Evolutionary conservation across 139 green algal species (phyloP), one percentile per base, ranked within the genome.

Genomic region (Yamagishiella unicocca): DNA sequence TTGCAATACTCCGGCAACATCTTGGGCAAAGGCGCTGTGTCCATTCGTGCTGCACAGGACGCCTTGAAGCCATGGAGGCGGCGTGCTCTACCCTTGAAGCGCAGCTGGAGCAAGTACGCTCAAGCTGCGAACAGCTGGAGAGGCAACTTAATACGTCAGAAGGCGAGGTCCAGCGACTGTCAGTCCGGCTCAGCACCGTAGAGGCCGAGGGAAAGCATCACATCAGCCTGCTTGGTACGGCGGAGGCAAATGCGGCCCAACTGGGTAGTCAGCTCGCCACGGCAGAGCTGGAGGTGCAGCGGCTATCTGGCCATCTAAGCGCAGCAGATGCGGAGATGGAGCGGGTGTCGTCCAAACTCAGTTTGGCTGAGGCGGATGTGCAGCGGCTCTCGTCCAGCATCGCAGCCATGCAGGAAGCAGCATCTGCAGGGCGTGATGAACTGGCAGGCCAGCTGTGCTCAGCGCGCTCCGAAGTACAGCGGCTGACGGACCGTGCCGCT

Each of bases 111-210:
- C 21, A 77, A 25, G n/a, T 33, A 24, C 37, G 21, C 1, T 21
- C 27, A 19, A 24, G 14, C 50, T 17, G 17, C 50, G 50, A 58
- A 17, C 50, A 58, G 50, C 50, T 58, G 17, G 14, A 25, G 14
- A 17, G 50, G 14, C 50, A 58, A 17, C 50, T 58, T 12, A 25
- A 12, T 58, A 25, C 90, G 79, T 86, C 85, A 55, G 58, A 67
- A 24, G 58, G 35, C 67, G 35, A 50, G 67, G 67, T 29, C 33
- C 12, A 50, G 67, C 67, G 27, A 40, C 70, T 77, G 38, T 27
- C 40, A 37, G 9, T 3, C 38, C 19, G 6, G 21, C 43, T 80
- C 33, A 33, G 19, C 5, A 29, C 0, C 3, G 29, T 43, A 2
- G 27, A 80, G 43, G 27, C 72, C 31, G 43, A 58, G 29, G 7